Evolutionary conservation across 148 eudicot genomes (phyloP), one percentile per base, ranked within the genome.

Genomic region (Fagopyrum tataricum): DNA sequence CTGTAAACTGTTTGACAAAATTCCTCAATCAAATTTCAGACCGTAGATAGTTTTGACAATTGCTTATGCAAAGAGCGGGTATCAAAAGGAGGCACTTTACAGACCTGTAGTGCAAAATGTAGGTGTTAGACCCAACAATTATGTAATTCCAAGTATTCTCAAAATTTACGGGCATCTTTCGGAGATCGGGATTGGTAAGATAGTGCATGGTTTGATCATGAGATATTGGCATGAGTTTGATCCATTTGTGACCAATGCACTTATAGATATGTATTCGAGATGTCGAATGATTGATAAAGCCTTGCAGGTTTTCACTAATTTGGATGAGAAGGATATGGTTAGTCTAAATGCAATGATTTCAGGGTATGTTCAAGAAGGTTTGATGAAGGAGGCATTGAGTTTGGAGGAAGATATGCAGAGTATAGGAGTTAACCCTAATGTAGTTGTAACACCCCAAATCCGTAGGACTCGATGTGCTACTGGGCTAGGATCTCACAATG

Each of bases 241-340:
- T 78, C 84, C 82, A 10, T 88, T 78, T 78, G 89, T 93, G 64
- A 70, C 49, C 68, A 84, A 92, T 81, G 86, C 91, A 37, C 78
- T 93, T 72, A 77, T 93, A 40, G 97, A 89, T 79, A 91, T 87
- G 98, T 93, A 93, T 81, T 85, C 92, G 0, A 91, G 81, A 79
- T 93, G 95, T 55, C 82, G 84, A 14, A 64, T 73, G 18, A 48
- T 87, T 44, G 81, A 77, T 24, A 81, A 79, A 31, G 91, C 97
- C 17, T 84, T 84, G 81, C 73, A 70, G 72, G 92, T 93, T 82
- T 89, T 85, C 48, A 81, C 80, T 67, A 70, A 41, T 43, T 84
- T 89, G 85, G 23, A 49, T 69, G 91, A 80, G 49, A 87, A 78
- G 77, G 98, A 93, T 79, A 75, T 93, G 53, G 91, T 91, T 72